These are phyloP conservation scores for Cladobotryum mycophilum DNA, from an alignment of 2,329 filamentous ascomycete genomes.

Conservation along the genomic window DNA sequence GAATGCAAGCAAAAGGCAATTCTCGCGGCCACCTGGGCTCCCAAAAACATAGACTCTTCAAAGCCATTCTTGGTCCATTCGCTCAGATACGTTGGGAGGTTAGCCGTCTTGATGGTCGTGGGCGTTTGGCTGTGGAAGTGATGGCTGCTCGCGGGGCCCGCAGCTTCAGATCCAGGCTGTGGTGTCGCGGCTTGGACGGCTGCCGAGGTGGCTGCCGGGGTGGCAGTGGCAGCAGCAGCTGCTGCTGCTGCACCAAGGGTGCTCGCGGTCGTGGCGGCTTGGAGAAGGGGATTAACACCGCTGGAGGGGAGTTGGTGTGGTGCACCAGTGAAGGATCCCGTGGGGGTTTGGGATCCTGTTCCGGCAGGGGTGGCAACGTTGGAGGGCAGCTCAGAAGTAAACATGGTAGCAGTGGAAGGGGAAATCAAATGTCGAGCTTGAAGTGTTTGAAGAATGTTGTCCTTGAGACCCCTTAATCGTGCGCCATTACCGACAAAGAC, in stretches of 20 bases:
- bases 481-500: constrained; percentile 87
- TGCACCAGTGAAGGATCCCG: constrained; percentile 50
- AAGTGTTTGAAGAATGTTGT: constrained; percentile 77
- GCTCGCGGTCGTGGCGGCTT: constrained; percentile 78
- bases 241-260: constrained; percentile 46
- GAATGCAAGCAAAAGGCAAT: constrained; percentile 52
- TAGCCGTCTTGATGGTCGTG: constrained; percentile 72
- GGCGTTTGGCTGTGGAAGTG: constrained; percentile 66
- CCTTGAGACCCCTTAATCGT: constrained; percentile 70
- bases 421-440: constrained; percentile 81
- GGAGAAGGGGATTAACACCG: constrained; percentile 81
- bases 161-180: constrained; percentile 34
- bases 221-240: too few relatives aligned
- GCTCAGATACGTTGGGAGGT: constrained; percentile 75
- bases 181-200: constrained; percentile 29
- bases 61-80: constrained; percentile 80
- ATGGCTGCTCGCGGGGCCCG: constrained; percentile 33
- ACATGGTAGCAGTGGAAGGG: constrained; percentile 88
- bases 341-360: constrained; percentile 87
- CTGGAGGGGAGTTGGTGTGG: constrained; percentile 50
- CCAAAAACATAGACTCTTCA: constrained; percentile 82
- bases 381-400: constrained; percentile 92
- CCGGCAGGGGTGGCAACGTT: constrained; percentile 86
- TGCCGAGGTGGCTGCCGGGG: constrained; percentile 36
- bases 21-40: constrained; percentile 74